Percentiles rank a stretch among this genome's conserved stretches.
phyloP scores from a whole-genome alignment of 2,329 filamentous ascomycete genomes.

The Apiospora rasikravindrae region DNA sequence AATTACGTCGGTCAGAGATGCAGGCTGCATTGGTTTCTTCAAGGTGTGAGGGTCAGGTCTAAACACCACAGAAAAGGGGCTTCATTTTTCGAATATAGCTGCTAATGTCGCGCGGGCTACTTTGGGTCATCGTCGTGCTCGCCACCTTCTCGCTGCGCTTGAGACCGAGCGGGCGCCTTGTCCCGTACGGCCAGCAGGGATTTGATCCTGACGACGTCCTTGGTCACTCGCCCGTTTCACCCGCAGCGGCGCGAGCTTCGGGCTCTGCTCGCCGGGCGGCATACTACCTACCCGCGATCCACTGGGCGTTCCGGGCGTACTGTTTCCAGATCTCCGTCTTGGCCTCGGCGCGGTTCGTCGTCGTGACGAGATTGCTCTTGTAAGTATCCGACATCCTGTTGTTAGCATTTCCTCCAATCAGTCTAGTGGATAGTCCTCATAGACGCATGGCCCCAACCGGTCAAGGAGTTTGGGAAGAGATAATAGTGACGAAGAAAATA shows the following conservation, averaged over 20 bases:
- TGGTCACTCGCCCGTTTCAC: conserved; percentile 43
- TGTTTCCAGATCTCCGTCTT: conserved; percentile 34
- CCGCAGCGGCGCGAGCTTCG: conserved; percentile 27
- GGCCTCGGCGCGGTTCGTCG: conserved; percentile 17
- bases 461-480: too few relatives aligned
- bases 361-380: neutral
- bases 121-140: neutral
- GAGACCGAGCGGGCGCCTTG: neutral
- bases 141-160: neutral
- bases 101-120: too few relatives aligned
- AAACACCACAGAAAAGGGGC: neutral
- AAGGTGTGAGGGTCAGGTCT: too few relatives aligned
- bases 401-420: neutral
- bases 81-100: too few relatives aligned
- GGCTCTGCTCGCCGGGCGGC: conserved; percentile 23
- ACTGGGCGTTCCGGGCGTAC: conserved; percentile 27
- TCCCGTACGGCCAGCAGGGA: neutral
- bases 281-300: neutral
- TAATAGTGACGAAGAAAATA: too few relatives aligned
- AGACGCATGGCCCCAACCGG: neutral
- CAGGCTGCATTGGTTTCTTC: too few relatives aligned
- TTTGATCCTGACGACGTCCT: conserved; percentile 34
- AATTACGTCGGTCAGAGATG: too few relatives aligned
- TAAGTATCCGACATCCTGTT: neutral
- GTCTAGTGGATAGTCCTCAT: neutral